These are phyloP conservation scores for Ambrosiella cleistominuta DNA, from an alignment of 2,329 filamentous ascomycete species.

Conservation along the genomic window DNA sequence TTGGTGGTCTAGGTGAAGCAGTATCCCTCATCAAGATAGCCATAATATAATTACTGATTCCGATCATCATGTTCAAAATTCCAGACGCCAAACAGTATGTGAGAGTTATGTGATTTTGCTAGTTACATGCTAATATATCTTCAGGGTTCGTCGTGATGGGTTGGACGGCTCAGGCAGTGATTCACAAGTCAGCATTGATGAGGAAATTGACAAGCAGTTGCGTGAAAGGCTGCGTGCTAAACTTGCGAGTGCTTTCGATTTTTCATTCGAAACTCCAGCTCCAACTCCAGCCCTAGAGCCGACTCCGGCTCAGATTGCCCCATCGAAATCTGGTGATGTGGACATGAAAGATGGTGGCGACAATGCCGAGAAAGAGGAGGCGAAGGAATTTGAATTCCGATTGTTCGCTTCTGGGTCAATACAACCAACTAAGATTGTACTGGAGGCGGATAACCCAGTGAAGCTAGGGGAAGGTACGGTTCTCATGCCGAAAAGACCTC, in stretches of 20 bases:
- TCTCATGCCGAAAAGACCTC: constrained; percentile 23
- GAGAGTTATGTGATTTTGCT: background rate
- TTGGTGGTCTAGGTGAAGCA: background rate
- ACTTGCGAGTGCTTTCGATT: constrained; percentile 13
- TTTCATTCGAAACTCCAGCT: constrained; percentile 3
- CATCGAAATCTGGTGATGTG: background rate
- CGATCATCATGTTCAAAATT: too few species aligned
- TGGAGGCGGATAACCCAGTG: constrained; percentile 25
- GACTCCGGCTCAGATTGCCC: constrained; percentile 12
- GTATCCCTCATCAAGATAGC: background rate
- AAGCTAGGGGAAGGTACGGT: constrained; percentile 22
- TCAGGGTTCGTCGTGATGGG: constrained; percentile 38
- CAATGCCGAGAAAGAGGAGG: constrained; percentile 15
- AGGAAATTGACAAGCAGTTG: constrained; percentile 3
- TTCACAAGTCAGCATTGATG: constrained; percentile 15
- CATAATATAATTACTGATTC: too few species aligned
- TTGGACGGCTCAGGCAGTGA: constrained; percentile 24
- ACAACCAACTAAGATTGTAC: constrained; percentile 31
- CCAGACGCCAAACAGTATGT: constrained; percentile 35
- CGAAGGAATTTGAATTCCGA: constrained; percentile 37
- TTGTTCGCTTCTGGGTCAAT: constrained; percentile 32
- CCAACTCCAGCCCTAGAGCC: constrained; percentile 9
- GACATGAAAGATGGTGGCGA: constrained; percentile 13
- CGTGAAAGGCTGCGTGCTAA: constrained; percentile 12
- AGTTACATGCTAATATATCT: background rate